phyloP scores from a whole-genome alignment of 2,329 filamentous ascomycete species.

The Arthrinium phaeospermum region DNA sequence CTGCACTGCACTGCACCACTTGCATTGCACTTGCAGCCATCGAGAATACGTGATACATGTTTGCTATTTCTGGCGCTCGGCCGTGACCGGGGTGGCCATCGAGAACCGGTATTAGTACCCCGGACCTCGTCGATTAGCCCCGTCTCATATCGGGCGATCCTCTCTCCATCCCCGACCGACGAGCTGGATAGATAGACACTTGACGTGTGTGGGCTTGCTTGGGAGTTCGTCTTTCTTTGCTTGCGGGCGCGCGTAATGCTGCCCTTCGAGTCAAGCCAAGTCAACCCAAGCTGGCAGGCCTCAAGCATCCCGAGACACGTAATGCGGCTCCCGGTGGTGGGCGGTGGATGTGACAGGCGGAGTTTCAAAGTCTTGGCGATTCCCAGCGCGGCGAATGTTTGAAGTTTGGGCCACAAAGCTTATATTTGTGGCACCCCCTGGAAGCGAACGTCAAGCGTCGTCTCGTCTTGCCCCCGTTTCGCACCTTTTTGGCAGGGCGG shows the following conservation, averaged over 20 bases:
- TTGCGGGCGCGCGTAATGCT: neutral
- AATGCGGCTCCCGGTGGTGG: neutral
- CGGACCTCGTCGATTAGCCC: neutral
- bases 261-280: neutral
- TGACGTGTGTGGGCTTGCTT: neutral
- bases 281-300: neutral
- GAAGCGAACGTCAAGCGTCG: neutral
- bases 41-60: neutral
- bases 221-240: neutral
- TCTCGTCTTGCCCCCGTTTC: constrained; percentile 8
- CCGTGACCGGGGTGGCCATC: neutral
- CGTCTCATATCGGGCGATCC: constrained; percentile 10
- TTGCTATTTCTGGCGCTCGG: neutral
- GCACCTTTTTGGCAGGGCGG: neutral
- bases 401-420: constrained; percentile 6
- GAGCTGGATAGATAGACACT: neutral
- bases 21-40: neutral
- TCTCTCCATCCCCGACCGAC: neutral
- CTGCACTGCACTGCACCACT: neutral
- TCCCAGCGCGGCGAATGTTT: constrained; percentile 10
- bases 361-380: constrained; percentile 13
- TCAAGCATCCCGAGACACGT: neutral
- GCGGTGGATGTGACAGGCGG: constrained; percentile 9
- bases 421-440: neutral
- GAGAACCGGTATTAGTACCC: constrained; percentile 12